Evolutionary conservation across 805 yeast species (phyloP).

Genomic region (Brettanomyces custersianus): DNA sequence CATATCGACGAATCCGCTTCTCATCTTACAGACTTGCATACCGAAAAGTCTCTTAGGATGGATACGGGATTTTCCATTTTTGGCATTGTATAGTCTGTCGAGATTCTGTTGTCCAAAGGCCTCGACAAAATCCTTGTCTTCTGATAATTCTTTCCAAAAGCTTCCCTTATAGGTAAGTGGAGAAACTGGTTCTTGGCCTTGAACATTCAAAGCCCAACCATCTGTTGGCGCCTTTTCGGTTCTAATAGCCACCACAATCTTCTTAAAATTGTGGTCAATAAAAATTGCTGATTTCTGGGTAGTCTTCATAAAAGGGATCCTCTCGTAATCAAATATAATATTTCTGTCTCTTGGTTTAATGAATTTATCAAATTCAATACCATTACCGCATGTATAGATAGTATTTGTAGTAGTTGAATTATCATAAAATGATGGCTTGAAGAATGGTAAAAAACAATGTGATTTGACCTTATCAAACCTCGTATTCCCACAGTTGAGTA

Average conservation of each 20-base stretch:
- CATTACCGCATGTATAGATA: neutral
- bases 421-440: too few species aligned
- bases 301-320: neutral
- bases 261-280: conserved; percentile 11
- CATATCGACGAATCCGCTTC: conserved; percentile 51
- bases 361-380: neutral
- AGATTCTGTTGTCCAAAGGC: neutral
- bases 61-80: neutral
- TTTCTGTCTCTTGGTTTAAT: neutral
- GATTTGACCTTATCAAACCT: neutral
- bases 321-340: neutral
- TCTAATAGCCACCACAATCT: conserved; percentile 11
- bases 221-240: conserved; percentile 14
- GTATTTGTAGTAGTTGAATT: too few species aligned
- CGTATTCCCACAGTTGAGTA: neutral
- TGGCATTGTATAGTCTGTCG: neutral
- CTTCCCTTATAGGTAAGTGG: conserved; percentile 9
- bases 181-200: conserved; percentile 12
- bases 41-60: neutral
- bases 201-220: conserved; percentile 11
- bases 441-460: neutral
- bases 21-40: conserved; percentile 37
- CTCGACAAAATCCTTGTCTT: neutral
- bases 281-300: conserved; percentile 2
- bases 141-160: neutral